These are phyloP conservation scores for Farysia itapuensis DNA, from an alignment of 1,284 basidiomycete genomes.

Conservation along the genomic window DNA sequence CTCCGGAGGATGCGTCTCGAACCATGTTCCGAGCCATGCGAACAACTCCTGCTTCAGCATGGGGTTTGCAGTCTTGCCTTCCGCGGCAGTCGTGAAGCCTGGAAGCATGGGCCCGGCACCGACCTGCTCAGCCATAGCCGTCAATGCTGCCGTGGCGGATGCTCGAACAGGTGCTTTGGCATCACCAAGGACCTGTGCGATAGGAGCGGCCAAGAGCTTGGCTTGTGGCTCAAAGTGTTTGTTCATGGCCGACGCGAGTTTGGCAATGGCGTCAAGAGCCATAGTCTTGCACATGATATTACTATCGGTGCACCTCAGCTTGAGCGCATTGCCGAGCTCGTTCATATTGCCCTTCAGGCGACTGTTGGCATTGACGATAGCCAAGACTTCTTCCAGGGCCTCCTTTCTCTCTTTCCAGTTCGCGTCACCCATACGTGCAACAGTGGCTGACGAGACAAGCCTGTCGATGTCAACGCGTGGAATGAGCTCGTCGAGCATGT, in stretches of 20 bases:
- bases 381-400: conserved; percentile 81
- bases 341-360: conserved; percentile 82
- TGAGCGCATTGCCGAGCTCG: conserved; percentile 85
- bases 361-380: conserved; percentile 84
- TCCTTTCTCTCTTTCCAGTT: conserved; percentile 96
- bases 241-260: conserved; percentile 90
- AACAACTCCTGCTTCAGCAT: conserved; percentile 80
- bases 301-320: conserved; percentile 83
- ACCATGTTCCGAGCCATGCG: conserved; percentile 80
- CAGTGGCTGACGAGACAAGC: conserved; percentile 79
- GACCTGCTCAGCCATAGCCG: conserved; percentile 80
- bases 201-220: conserved; percentile 73
- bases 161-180: conserved; percentile 85
- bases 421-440: conserved; percentile 85
- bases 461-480: conserved; percentile 91
- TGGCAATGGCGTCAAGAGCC: conserved; percentile 84
- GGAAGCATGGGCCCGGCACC: conserved; percentile 78
- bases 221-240: conserved; percentile 89
- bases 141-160: conserved; percentile 76
- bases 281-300: conserved; percentile 91
- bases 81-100: conserved; percentile 77
- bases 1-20: conserved; percentile 68
- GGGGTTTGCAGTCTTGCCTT: conserved; percentile 75
- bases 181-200: conserved; percentile 84
- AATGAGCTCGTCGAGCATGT: conserved; percentile 76